Conservation (phyloP, 768 basidiomycete genomes). For the Collybia nuda region DNA sequence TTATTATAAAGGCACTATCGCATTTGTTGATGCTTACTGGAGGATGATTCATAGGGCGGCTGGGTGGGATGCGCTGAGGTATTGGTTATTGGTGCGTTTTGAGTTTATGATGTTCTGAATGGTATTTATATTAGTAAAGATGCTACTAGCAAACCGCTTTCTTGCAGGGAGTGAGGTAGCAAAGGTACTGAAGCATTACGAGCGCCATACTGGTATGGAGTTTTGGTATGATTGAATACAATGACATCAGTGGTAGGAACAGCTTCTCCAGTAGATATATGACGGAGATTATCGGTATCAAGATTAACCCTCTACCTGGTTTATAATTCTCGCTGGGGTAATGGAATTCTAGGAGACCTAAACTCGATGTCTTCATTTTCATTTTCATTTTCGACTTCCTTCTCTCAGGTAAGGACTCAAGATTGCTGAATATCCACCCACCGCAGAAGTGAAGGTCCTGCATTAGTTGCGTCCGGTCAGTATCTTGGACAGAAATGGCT, state of each 20-base stretch:
- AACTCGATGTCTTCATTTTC: no score
- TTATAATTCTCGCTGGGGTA: no score
- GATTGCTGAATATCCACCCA: no score
- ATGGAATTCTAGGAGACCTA: no score
- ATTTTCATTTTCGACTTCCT: no score
- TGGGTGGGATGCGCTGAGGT: slow-evolving; percentile 62
- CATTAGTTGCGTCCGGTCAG: no score
- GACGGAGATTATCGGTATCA: no score
- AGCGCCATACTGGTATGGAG: slow-evolving; percentile 48
- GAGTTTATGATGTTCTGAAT: not conserved
- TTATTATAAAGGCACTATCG: slow-evolving; percentile 49
- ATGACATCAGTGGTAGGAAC: no score
- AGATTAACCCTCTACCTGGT: no score
- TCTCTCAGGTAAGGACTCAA: not conserved
- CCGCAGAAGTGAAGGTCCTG: no score
- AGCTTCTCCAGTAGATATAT: no score
- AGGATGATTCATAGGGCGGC: slow-evolving; percentile 67
- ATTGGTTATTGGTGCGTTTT: slow-evolving; percentile 53
- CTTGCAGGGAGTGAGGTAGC: slow-evolving; percentile 50
- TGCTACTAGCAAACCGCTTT: slow-evolving; percentile 54
- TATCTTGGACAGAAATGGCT: no score
- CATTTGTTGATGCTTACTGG: slow-evolving; percentile 64
- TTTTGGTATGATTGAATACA: slow-evolving; percentile 31
- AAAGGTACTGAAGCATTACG: slow-evolving; percentile 52
- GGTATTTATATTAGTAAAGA: slow-evolving; percentile 30